A percentile compares a stretch with the other conserved stretches of the same genome.
Conservation (phyloP, 2,329 filamentous ascomycete genomes). For the Ophiostoma populinum region DNA sequence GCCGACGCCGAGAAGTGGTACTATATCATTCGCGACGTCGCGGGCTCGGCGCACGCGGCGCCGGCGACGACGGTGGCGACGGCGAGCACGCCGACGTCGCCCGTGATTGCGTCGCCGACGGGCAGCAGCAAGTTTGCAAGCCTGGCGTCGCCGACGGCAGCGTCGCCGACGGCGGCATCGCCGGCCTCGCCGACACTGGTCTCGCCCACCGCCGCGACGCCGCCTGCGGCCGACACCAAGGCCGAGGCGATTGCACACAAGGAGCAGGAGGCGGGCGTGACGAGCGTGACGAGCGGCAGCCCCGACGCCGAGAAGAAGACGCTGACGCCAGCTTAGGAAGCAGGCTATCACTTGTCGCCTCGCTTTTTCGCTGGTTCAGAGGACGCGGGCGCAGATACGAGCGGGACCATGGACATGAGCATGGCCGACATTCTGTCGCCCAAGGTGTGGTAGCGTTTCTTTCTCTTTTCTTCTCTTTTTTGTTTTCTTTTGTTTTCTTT, state of each 20-base stretch:
- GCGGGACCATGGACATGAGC: too few species aligned
- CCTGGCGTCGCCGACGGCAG: not conserved
- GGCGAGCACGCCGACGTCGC: conserved; percentile 17
- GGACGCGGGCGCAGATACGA: too few species aligned
- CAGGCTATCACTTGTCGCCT: too few species aligned
- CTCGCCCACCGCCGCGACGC: not conserved
- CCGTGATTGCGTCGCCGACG: conserved; percentile 15
- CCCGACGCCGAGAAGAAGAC: conserved; percentile 15
- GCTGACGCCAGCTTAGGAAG: conserved; percentile 1
- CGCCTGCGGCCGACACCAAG: not conserved
- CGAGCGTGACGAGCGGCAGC: conserved; percentile 5
- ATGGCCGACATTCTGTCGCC: too few species aligned
- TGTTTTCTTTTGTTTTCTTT: too few species aligned
- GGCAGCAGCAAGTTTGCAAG: too few species aligned
- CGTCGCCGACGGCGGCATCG: not conserved
- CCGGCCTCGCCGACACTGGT: too few species aligned
- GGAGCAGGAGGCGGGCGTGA: conserved; percentile 31
- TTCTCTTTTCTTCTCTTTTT: too few species aligned
- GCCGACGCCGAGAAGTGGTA: conserved; percentile 76
- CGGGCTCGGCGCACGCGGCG: conserved; percentile 30
- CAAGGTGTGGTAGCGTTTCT: too few species aligned
- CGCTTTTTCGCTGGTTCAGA: too few species aligned
- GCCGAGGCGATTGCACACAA: conserved; percentile 14
- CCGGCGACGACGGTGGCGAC: conserved; percentile 15
- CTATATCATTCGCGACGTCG: conserved; percentile 47